A percentile compares a stretch with the other conserved stretches of the same genome.
Conservation (phyloP, 2,329 filamentous ascomycete genomes). For the Alternaria angustiovoidea region DNA sequence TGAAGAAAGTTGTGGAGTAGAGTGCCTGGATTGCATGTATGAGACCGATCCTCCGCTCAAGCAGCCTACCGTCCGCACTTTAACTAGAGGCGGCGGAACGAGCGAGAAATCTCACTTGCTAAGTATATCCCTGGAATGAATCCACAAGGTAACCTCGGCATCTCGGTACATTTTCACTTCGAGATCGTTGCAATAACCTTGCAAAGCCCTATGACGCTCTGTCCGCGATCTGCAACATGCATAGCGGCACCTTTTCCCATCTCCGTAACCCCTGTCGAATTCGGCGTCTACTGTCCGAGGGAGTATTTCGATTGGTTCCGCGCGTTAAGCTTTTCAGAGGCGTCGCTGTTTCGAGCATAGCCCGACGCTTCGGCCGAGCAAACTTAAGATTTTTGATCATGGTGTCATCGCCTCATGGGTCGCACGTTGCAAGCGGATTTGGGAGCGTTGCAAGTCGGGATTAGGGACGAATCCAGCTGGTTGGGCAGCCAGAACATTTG, state of each 20-base stretch:
- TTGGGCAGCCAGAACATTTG: constrained; percentile 1
- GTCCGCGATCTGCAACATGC: constrained; percentile 14
- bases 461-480: constrained; percentile 8
- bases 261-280: not conserved
- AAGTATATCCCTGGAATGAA: not conserved
- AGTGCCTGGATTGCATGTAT: too few relatives aligned
- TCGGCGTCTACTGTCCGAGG: not conserved
- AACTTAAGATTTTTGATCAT: constrained; percentile 21
- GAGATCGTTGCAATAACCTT: not conserved
- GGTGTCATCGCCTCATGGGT: constrained; percentile 22
- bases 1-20: not conserved
- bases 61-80: not conserved
- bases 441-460: constrained; percentile 8
- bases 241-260: not conserved
- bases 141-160: constrained; percentile 7
- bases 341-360: not conserved
- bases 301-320: not conserved
- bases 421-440: constrained; percentile 11
- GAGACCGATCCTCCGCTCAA: not conserved
- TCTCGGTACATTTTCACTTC: constrained; percentile 5
- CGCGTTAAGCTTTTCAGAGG: not conserved
- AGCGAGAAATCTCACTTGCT: not conserved
- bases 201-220: constrained; percentile 10
- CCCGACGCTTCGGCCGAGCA: constrained; percentile 19
- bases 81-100: not conserved